These are phyloP conservation scores for Phalaenopsis hybrid DNA, from an alignment of 116 monocot genomes.

Conservation along the genomic window DNA sequence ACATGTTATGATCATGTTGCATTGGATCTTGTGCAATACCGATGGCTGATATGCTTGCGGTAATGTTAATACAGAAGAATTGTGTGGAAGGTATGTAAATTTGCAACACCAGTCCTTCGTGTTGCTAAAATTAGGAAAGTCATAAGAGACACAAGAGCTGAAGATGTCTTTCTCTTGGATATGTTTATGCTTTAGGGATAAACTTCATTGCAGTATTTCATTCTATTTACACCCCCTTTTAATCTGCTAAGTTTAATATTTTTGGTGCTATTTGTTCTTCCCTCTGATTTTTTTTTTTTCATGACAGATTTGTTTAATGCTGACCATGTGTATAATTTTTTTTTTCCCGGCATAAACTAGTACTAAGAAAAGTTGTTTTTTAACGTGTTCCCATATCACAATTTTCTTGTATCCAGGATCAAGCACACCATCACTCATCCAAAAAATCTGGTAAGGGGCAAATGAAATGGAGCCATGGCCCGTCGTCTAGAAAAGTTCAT, in stretches of 20 bases:
- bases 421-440: constrained; percentile 20
- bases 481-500: constrained; percentile 26
- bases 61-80: no score
- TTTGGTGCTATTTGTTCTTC: no score
- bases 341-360: neutral
- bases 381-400: neutral
- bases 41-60: no score
- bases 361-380: neutral
- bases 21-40: no score
- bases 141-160: no score
- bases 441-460: constrained; percentile 29
- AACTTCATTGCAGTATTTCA: neutral
- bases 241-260: no score
- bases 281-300: neutral
- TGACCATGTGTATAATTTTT: neutral
- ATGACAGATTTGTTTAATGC: neutral
- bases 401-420: constrained; percentile 24
- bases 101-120: no score
- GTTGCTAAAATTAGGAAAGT: no score
- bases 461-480: constrained; percentile 25
- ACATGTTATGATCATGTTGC: no score
- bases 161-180: neutral
- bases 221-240: no score
- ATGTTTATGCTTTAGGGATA: neutral
- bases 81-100: no score